Percentiles rank a stretch among this genome's conserved stretches.
These are phyloP conservation scores for Xylaria acuta DNA, from an alignment of 495 filamentous ascomycete species.

Conservation along the genomic window DNA sequence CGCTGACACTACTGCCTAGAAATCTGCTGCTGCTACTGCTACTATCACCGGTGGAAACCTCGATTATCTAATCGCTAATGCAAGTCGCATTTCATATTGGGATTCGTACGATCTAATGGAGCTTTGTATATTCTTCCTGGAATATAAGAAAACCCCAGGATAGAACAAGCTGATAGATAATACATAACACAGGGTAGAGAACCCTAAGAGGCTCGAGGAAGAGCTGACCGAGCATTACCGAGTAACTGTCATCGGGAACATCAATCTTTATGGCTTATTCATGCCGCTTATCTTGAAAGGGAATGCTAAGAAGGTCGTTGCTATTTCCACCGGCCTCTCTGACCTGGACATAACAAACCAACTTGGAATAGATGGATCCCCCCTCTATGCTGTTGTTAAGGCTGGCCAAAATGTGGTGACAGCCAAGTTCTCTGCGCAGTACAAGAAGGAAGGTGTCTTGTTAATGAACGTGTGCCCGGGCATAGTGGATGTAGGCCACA, in stretches of 20 bases:
- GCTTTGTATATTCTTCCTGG: constrained; percentile 30
- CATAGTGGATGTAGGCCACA: constrained; percentile 36
- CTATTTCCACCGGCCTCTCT: constrained; percentile 56
- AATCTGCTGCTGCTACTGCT: constrained; percentile 40
- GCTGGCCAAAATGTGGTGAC: constrained; percentile 49
- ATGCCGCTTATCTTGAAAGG: constrained; percentile 58
- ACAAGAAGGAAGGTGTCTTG: constrained; percentile 54
- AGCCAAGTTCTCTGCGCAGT: constrained; percentile 55
- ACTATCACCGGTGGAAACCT: constrained; percentile 50
- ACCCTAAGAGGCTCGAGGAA: constrained; percentile 3
- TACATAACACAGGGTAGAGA: not conserved
- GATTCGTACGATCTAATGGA: constrained; percentile 29
- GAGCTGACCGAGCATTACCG: not conserved
- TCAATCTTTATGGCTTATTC: constrained; percentile 60
- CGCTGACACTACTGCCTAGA: not conserved
- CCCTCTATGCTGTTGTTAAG: constrained; percentile 41
- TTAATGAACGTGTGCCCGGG: constrained; percentile 45
- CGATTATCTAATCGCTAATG: constrained; percentile 63
- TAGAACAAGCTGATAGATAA: not conserved
- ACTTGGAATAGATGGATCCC: constrained; percentile 27
- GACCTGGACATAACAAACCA: constrained; percentile 43
- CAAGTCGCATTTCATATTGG: constrained; percentile 34
- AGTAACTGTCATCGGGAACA: constrained; percentile 38
- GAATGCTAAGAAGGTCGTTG: constrained; percentile 60
- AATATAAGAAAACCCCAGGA: not conserved